Evolutionary conservation across 2,329 filamentous ascomycete species (phyloP), one percentile per base, ranked within the genome.

Genomic region (Coniochaeta sp.): DNA sequence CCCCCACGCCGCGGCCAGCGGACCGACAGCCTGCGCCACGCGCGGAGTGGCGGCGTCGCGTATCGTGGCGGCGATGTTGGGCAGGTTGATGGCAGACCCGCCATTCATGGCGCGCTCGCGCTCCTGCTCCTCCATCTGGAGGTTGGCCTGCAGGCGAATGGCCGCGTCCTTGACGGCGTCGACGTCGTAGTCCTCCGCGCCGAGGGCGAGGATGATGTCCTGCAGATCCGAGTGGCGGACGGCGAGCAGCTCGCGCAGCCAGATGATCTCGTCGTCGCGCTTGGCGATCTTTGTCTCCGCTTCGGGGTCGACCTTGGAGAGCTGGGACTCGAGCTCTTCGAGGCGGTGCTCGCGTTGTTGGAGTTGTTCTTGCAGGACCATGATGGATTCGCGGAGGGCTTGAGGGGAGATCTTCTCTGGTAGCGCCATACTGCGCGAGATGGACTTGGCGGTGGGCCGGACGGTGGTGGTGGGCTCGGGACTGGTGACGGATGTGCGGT

Each of bases 51-150:
- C 83, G 10, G 89, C 86, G 56, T 91, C 83, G 57, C 82, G 83
- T 46, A 91, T 84, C 28, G 89, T 81, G 46, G 86, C 86, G 1
- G 89, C 86, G 38, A 96, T 80, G 35, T 87, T 89, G 4, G 89
- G 87, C 59, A 94, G 75, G 51, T 76, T 81, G 55, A 85, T 77
- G 26, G 81, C 74, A 7, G 83, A 86, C 13, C 81, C 81, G 47
- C 85, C 85, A 51, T 86, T 84, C 70, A 89, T 80, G 1, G 89
- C 85, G 54, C 94, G 82, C 67, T 97, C 92, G 49, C 90, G 89
- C 70, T 96, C 91, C 66, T 96, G 90, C 65, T 95, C 89, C 68
- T 99, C 92, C 94, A 99, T 99, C 66, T 97, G 90, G 31, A 99
- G 76, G 63, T 96, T 96, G 13, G 94, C 89, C 65, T 90, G 89